Evolutionary conservation across 129 eudicot genomes (phyloP).

Genomic region (Pseudognaphalium luteoalbum): DNA sequence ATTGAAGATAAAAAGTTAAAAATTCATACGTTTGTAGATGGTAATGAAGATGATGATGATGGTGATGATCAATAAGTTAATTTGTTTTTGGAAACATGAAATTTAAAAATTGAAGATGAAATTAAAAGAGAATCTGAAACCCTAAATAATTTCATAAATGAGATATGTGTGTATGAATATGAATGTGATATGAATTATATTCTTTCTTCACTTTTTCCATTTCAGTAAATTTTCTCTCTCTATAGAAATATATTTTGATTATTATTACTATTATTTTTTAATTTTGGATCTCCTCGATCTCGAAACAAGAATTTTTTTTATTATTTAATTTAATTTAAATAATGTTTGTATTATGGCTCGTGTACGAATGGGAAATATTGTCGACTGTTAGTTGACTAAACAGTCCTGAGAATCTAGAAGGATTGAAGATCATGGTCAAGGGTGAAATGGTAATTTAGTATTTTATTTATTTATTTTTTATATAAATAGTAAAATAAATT

Average conservation of each 20-base stretch:
- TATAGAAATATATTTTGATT: conserved; percentile 16
- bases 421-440: not conserved
- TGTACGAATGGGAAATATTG: conserved; percentile 44
- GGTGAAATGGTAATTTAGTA: conserved; percentile 17
- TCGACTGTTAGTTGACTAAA: conserved; percentile 36
- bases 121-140: conserved; percentile 16
- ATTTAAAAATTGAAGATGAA: not conserved
- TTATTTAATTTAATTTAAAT: not conserved
- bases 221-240: conserved; percentile 41
- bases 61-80: not conserved
- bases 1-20: not conserved
- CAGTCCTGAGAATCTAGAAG: conserved; percentile 29
- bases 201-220: conserved; percentile 45
- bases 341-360: conserved; percentile 32
- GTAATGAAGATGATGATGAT: not conserved
- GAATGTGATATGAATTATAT: conserved; percentile 24
- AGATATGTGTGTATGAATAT: conserved; percentile 34
- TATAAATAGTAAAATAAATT: not conserved
- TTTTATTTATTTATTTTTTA: not conserved
- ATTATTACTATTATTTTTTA: not conserved
- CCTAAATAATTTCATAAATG: conserved; percentile 20
- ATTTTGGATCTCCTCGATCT: conserved; percentile 47
- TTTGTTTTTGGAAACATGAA: not conserved
- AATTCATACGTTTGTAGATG: not conserved
- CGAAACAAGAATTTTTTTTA: conserved; percentile 32